phyloP scores from a whole-genome alignment of 2,329 filamentous ascomycete genomes.

The Beauveria brongniartii region DNA sequence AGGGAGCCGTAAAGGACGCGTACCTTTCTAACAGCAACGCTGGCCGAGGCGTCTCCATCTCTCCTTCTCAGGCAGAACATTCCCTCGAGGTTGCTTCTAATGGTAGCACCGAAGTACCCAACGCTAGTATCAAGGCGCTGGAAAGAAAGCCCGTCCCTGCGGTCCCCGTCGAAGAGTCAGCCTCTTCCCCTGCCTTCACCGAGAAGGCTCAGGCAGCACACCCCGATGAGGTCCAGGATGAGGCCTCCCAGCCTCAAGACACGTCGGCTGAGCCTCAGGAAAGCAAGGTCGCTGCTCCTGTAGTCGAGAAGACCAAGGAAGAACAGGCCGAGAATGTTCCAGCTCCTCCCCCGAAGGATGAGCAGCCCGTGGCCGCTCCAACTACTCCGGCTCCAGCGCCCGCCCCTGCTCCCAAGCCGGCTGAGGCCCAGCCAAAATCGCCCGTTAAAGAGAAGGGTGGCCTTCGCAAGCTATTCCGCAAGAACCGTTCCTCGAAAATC shows the following conservation, averaged over 20 bases:
- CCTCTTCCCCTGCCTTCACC: not conserved
- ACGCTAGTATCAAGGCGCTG: constrained; percentile 4
- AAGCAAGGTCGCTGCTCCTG: not conserved
- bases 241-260: not conserved
- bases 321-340: not conserved
- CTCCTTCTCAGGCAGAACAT: constrained; percentile 27
- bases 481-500: constrained; percentile 50
- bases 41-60: constrained; percentile 52
- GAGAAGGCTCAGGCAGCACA: not conserved
- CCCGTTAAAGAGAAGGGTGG: constrained; percentile 38
- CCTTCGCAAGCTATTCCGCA: constrained; percentile 60
- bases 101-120: constrained; percentile 17
- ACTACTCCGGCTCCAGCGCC: constrained; percentile 27
- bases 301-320: not conserved
- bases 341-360: constrained; percentile 19
- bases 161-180: not conserved
- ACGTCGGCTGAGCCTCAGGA: not conserved
- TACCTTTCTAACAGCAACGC: constrained; percentile 70
- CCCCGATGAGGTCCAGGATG: not conserved
- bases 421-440: not conserved
- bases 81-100: constrained; percentile 16
- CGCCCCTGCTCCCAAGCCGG: constrained; percentile 17
- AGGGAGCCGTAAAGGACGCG: constrained; percentile 74
- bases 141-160: not conserved
- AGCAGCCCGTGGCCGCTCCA: constrained; percentile 11